Evolutionary conservation across 2,329 filamentous ascomycete genomes (phyloP).

Genomic region (Nothopassalora personata): DNA sequence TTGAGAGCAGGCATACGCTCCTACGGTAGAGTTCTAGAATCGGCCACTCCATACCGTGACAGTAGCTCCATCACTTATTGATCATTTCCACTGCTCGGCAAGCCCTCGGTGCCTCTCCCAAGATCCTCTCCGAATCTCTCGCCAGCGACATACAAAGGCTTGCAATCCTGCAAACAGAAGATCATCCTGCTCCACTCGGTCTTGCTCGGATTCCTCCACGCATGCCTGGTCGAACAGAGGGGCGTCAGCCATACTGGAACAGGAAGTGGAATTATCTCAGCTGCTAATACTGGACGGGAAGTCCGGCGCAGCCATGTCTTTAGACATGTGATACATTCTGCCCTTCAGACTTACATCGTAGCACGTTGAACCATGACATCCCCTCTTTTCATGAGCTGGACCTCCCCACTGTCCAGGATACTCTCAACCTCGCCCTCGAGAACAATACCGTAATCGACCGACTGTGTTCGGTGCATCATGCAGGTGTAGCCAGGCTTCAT

Average conservation of each 20-base stretch:
- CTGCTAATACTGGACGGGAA: no score
- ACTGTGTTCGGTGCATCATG: constrained; percentile 36
- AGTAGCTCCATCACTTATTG: constrained; percentile 52
- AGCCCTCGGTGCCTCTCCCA: constrained; percentile 18
- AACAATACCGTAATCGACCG: constrained; percentile 36
- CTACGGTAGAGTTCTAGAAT: no score
- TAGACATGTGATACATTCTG: no score
- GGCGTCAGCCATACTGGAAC: no score
- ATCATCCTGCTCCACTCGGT: constrained; percentile 34
- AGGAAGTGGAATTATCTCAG: no score
- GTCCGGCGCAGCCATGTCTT: no score
- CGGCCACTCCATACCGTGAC: constrained; percentile 32
- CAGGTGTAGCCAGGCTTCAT: constrained; percentile 32
- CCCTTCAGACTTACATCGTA: constrained; percentile 23
- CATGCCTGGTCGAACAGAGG: constrained; percentile 15
- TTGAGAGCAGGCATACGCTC: no score
- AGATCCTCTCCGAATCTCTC: constrained; percentile 30
- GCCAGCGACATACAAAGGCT: constrained; percentile 27
- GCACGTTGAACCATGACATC: constrained; percentile 37
- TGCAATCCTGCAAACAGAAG: constrained; percentile 30
- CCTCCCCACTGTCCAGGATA: constrained; percentile 32
- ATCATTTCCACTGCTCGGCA: constrained; percentile 19
- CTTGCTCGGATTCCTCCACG: constrained; percentile 32
- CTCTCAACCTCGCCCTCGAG: constrained; percentile 32
- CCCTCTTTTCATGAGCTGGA: constrained; percentile 31